A percentile compares a stretch with the other conserved stretches of the same genome.
Conservation (phyloP, 441 rosid genomes). For the Biscutella laevigata region DNA sequence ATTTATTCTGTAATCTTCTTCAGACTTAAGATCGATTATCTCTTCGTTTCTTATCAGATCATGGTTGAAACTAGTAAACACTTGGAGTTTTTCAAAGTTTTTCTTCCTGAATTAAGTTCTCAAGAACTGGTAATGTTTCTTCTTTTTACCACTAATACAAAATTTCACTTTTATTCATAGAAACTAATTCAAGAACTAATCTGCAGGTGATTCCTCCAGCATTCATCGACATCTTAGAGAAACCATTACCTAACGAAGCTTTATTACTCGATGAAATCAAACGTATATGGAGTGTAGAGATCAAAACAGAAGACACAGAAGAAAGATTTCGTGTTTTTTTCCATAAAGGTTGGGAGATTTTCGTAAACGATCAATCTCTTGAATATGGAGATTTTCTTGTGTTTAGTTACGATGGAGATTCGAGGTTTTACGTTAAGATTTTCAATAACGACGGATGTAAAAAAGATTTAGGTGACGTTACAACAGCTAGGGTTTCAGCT, state of each 20-base stretch:
- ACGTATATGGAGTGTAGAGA: constrained; percentile 14
- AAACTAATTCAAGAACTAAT: neutral
- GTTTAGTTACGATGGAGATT: constrained; percentile 16
- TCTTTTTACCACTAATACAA: neutral
- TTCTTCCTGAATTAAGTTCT: constrained; percentile 23
- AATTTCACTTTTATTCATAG: neutral
- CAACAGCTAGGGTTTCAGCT: constrained; percentile 14
- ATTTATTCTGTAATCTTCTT: too few species aligned
- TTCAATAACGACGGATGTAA: constrained; percentile 19
- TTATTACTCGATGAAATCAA: constrained; percentile 21
- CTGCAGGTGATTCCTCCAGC: constrained; percentile 24
- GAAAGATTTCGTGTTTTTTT: constrained; percentile 8
- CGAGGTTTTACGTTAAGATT: constrained; percentile 10
- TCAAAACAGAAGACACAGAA: constrained; percentile 9
- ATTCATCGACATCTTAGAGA: constrained; percentile 18
- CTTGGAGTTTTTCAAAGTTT: constrained; percentile 24
- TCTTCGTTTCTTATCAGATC: neutral
- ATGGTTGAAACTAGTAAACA: constrained; percentile 18
- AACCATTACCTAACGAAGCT: constrained; percentile 8
- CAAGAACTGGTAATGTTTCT: constrained; percentile 16
- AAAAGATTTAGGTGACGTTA: constrained; percentile 2
- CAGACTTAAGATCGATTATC: neutral
- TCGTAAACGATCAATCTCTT: constrained; percentile 16
- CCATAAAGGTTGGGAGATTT: constrained; percentile 14
- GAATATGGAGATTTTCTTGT: constrained; percentile 22